Evolutionary conservation across 805 yeast species (phyloP).

Genomic region (Candida nemodendra): DNA sequence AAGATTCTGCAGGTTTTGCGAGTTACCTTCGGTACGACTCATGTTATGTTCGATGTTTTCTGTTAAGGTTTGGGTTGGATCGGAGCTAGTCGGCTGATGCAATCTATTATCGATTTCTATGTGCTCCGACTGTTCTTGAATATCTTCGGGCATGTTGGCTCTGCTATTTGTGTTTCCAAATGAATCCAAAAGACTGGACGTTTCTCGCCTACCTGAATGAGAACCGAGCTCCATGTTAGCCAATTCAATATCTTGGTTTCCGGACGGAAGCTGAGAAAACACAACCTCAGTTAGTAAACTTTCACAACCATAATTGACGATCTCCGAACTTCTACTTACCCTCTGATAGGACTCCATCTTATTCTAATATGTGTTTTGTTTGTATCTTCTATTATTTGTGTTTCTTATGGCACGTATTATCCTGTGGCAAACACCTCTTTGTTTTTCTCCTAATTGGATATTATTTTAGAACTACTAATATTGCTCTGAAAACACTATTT

Average conservation of each 20-base stretch:
- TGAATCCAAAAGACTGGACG: too few relatives aligned
- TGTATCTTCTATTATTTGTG: too few relatives aligned
- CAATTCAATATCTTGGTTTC: constrained; percentile 1
- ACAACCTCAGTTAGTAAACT: background rate
- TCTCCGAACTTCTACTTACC: background rate
- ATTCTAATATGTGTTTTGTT: too few relatives aligned
- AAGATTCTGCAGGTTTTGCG: background rate
- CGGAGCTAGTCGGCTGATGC: constrained; percentile 1
- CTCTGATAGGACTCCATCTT: constrained; percentile 2
- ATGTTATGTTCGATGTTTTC: constrained; percentile 6
- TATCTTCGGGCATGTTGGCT: too few relatives aligned
- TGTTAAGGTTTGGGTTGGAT: constrained; percentile 1
- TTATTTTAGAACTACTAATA: too few relatives aligned
- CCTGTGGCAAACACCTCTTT: too few relatives aligned
- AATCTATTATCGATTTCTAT: constrained; percentile 1
- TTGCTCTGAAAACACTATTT: too few relatives aligned
- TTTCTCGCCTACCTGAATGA: too few relatives aligned
- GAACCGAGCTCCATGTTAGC: background rate
- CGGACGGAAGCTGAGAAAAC: background rate
- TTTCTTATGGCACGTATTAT: too few relatives aligned
- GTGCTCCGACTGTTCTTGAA: background rate
- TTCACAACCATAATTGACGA: background rate
- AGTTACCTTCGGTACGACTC: constrained; percentile 2
- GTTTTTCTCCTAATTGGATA: too few relatives aligned
- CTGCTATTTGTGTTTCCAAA: too few relatives aligned